Conservation (phyloP, 2,329 filamentous ascomycete species). For the Sporothrix variecibatus region DNA sequence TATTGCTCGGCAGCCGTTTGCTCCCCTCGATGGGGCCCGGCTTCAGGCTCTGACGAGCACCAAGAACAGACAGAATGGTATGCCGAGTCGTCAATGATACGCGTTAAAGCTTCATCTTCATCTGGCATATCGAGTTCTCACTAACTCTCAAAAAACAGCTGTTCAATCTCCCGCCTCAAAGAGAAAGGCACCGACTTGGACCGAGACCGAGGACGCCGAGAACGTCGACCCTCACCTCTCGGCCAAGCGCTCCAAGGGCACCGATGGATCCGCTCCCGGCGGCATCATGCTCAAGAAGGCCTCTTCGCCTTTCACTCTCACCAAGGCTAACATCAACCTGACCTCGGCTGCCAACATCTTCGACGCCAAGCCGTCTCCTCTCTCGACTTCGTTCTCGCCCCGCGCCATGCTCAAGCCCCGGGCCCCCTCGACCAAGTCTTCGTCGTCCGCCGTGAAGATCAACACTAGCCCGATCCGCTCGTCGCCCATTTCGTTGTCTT, state of each 20-base stretch:
- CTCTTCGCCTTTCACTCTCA: conserved; percentile 44
- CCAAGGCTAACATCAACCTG: conserved; percentile 39
- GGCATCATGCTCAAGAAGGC: conserved; percentile 55
- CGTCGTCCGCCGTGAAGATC: conserved; percentile 36
- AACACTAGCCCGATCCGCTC: conserved; percentile 35
- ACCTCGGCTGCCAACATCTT: conserved; percentile 29
- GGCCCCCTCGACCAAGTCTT: conserved; percentile 53
- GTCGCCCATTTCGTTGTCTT: conserved; percentile 52
- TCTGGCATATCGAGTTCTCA: neutral
- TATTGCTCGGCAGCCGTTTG: conserved; percentile 70
- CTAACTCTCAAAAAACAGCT: too few species aligned
- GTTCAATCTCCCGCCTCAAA: conserved; percentile 46
- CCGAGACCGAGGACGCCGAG: conserved; percentile 57
- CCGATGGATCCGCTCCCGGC: conserved; percentile 45
- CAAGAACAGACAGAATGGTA: conserved; percentile 78
- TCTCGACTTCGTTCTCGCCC: conserved; percentile 27
- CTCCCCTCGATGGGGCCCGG: conserved; percentile 67
- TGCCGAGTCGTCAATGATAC: conserved; percentile 35
- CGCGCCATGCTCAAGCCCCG: conserved; percentile 54
- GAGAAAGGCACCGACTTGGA: conserved; percentile 57
- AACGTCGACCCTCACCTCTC: conserved; percentile 62
- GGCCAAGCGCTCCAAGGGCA: conserved; percentile 61
- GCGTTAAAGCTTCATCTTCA: neutral
- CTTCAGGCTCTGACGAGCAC: conserved; percentile 71
- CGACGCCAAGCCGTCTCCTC: conserved; percentile 33